Conservation (phyloP, 192 early-diverging fungal species). For the Coemansia sp. region DNA sequence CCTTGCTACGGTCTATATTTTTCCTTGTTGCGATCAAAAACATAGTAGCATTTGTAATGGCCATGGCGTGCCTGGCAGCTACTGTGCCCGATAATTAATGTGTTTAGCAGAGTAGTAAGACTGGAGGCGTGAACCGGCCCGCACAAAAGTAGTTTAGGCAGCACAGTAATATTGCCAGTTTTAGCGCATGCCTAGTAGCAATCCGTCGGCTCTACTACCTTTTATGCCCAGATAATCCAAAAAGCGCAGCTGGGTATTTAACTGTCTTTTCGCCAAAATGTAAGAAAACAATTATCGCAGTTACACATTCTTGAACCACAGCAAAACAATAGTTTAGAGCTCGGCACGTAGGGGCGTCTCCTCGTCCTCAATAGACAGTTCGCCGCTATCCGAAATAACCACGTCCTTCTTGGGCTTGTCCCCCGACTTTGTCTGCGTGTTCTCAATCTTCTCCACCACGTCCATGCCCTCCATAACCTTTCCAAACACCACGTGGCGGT, state of each 20-base stretch:
- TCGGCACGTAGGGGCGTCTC: constrained; percentile 49
- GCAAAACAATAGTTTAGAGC: constrained; percentile 16
- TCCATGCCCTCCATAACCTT: constrained; percentile 68
- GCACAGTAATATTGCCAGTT: constrained; percentile 17
- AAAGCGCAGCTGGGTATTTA: constrained; percentile 3
- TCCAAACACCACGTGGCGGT: constrained; percentile 79
- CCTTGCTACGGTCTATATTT: neutral
- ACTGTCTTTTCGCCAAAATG: constrained; percentile 5
- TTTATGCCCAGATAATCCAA: neutral
- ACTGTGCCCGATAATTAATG: neutral
- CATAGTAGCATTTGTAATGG: neutral
- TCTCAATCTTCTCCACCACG: constrained; percentile 33
- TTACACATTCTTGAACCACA: neutral
- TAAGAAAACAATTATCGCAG: too few species aligned
- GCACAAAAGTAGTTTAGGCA: neutral
- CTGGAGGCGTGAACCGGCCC: neutral
- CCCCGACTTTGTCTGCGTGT: constrained; percentile 46
- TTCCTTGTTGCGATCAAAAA: neutral
- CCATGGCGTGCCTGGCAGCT: neutral
- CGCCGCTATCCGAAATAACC: constrained; percentile 73
- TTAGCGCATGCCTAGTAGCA: neutral
- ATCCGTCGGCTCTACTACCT: neutral
- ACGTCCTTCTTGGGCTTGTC: constrained; percentile 70
- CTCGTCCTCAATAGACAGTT: constrained; percentile 62
- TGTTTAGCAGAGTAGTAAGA: neutral